These are phyloP conservation scores for Candida wancherniae DNA, from an alignment of 805 yeast genomes.

Conservation along the genomic window DNA sequence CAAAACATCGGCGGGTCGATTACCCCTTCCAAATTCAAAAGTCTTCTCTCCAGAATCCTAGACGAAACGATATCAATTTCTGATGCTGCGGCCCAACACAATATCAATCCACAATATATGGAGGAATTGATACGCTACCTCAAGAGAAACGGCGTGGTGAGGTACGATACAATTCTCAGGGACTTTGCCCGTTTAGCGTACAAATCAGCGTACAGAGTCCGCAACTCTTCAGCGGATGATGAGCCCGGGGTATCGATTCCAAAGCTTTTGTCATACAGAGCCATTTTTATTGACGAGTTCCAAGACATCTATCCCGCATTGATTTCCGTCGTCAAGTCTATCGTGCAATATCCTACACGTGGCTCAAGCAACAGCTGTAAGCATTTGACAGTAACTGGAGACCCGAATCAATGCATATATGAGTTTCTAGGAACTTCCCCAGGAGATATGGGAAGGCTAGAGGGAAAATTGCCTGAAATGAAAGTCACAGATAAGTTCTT, in stretches of 20 bases:
- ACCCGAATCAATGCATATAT: constrained; percentile 66
- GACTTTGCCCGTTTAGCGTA: constrained; percentile 28
- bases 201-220: constrained; percentile 1
- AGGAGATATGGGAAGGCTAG: constrained; percentile 24
- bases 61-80: constrained; percentile 18
- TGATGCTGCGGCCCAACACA: constrained; percentile 21
- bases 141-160: constrained; percentile 28
- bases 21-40: constrained; percentile 21
- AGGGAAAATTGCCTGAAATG: constrained; percentile 18
- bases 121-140: constrained; percentile 25
- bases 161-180: constrained; percentile 34
- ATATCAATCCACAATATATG: constrained; percentile 25
- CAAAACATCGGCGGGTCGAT: constrained; percentile 20
- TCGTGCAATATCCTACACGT: constrained; percentile 32
- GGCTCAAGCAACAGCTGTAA: constrained; percentile 20
- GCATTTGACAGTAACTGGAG: constrained; percentile 68
- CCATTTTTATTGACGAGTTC: constrained; percentile 63
- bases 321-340: constrained; percentile 37
- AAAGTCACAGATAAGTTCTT: constrained; percentile 30
- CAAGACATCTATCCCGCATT: constrained; percentile 62
- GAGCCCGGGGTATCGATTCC: background rate
- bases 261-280: constrained; percentile 23
- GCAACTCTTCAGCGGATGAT: background rate
- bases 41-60: constrained; percentile 20
- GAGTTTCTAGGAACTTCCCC: constrained; percentile 56